Base-by-base conservation (phyloP, 805 yeast species). In the Candida insectalens region DNA sequence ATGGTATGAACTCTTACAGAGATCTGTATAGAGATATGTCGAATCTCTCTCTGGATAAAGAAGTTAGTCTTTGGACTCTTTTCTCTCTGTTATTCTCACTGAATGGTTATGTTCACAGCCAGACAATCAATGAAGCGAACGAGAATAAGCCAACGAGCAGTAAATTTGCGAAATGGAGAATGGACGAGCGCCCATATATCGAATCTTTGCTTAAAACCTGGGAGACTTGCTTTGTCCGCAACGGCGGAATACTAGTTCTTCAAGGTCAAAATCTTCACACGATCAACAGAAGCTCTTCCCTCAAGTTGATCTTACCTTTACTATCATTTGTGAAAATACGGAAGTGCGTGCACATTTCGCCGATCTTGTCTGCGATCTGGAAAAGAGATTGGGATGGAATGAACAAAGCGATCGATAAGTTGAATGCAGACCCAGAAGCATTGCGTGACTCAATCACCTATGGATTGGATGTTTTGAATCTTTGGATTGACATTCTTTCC, bases 401-500 rank as follows among this genome's bases (percentile, higher is more conserved):
- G 85, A 77, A 76, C 44, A 42, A 49, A 6, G 64, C 65, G 29
- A 57, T 79, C 37, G 61, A 66, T 37, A 53, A 53, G 21, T 51
- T 77, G 28, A 58, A 64, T 32, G 55, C 59, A 29, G 78, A 80
- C 47, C 67, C 72, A 33, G 84, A 78, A 40, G 76, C 78, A 4
- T 58, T 79, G 32, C 66, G 78, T 33, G 87, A 79, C 47, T 71
- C 82, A 7, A 65, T 77, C 2, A 65, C 63, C 27, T 68, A 72
- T 43, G 70, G 78, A 1, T 48, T 77, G 29, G 76, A 69, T 39
- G 69, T 80, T 19, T 60, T 82, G 35, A 69, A 75, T 38, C 57
- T 80, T 27, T 82, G 92, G 94, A 72, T 74, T 31, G 80, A 75
- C 41, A 74, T 78, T 32, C 75, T 78, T n/a, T 69, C 79, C 3